Percentiles rank a stretch among this genome's conserved stretches.
Evolutionary conservation across 805 yeast genomes (phyloP).

Genomic region (Lipomyces sp.): DNA sequence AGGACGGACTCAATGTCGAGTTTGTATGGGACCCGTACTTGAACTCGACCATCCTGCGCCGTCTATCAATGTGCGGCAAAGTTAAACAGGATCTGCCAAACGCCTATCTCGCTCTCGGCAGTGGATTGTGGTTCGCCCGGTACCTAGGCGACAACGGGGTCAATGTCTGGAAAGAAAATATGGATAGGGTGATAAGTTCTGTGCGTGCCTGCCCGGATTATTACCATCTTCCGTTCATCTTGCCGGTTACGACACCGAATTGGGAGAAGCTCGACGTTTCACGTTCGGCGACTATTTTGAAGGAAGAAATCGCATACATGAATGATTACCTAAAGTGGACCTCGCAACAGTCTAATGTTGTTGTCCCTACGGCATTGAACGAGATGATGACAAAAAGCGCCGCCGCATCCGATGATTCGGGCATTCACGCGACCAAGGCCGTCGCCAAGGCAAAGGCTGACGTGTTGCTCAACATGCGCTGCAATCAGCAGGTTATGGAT

Average conservation of each 20-base stretch:
- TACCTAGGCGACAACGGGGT: conserved; percentile 33
- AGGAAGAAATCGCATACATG: conserved; percentile 32
- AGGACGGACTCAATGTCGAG: conserved; percentile 32
- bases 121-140: conserved; percentile 38
- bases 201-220: conserved; percentile 15
- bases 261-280: conserved; percentile 31
- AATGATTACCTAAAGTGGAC: conserved; percentile 33
- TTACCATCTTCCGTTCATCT: conserved; percentile 26
- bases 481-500: conserved; percentile 36
- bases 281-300: conserved; percentile 31
- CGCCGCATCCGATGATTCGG: conserved; percentile 28
- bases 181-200: conserved; percentile 23
- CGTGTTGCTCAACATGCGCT: conserved; percentile 36
- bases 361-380: conserved; percentile 35
- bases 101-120: conserved; percentile 26
- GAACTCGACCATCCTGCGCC: conserved; percentile 26
- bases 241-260: conserved; percentile 32
- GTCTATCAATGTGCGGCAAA: conserved; percentile 18
- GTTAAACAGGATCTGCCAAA: conserved; percentile 15
- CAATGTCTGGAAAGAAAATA: conserved; percentile 27
- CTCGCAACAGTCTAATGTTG: conserved; percentile 28
- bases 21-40: conserved; percentile 39
- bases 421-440: conserved; percentile 33
- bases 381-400: conserved; percentile 29
- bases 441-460: conserved; percentile 37